Percentiles rank a stretch among this genome's conserved stretches.
These are phyloP conservation scores for Trametes sanguinea DNA, from an alignment of 768 basidiomycete genomes.

Conservation along the genomic window DNA sequence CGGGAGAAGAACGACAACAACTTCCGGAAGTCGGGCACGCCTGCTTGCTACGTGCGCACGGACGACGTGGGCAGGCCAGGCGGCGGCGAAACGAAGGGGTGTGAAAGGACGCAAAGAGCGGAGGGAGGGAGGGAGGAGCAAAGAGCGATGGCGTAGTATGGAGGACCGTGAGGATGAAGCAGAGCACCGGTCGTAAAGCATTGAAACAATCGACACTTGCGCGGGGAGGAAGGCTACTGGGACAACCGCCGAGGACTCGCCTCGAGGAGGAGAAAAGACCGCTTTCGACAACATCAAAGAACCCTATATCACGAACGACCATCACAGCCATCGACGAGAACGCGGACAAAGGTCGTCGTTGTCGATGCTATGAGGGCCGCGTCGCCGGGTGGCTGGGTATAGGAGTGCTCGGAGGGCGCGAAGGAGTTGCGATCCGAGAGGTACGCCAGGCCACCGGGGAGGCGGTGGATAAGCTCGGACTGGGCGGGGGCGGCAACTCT, in stretches of 20 bases:
- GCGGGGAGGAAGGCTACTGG: not conserved
- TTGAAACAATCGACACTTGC: no score
- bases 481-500: conserved; percentile 5
- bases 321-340: no score
- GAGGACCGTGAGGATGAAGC: no score
- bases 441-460: conserved; percentile 8
- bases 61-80: not conserved
- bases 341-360: not conserved
- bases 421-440: conserved; percentile 4
- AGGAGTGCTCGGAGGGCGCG: conserved; percentile 2
- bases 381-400: not conserved
- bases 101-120: not conserved
- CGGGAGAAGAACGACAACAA: not conserved
- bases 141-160: no score
- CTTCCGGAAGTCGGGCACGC: conserved; percentile 8
- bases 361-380: conserved; percentile 14
- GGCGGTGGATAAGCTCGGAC: not conserved
- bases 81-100: not conserved
- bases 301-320: not conserved
- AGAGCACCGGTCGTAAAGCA: no score
- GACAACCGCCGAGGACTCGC: conserved; percentile 10
- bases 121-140: not conserved
- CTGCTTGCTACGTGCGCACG: not conserved
- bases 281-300: not conserved
- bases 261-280: not conserved